Percentiles rank a stretch among this genome's conserved stretches.
phyloP scores from a whole-genome alignment of 1,284 basidiomycete genomes.

The Ganoderma multipileum region DNA sequence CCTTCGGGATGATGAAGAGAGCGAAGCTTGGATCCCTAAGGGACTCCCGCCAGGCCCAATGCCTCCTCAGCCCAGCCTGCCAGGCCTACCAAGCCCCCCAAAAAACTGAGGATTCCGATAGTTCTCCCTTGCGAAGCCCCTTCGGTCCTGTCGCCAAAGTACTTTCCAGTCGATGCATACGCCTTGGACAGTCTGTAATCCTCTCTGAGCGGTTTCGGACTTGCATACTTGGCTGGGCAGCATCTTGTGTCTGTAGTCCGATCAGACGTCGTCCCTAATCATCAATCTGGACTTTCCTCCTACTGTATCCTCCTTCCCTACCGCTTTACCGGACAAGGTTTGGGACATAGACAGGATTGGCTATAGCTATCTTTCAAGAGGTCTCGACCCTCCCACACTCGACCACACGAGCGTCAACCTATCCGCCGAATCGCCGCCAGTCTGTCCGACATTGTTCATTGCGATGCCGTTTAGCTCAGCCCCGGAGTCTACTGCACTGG shows the following conservation, averaged over 20 bases:
- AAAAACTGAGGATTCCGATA: not conserved
- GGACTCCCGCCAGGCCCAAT: not conserved
- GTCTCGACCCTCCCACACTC: slow-evolving; percentile 7
- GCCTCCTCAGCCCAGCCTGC: not conserved
- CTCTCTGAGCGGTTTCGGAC: not conserved
- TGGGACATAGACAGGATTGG: too few species aligned
- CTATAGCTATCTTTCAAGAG: not conserved
- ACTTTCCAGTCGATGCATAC: not conserved
- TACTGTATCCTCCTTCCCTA: not conserved
- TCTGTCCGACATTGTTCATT: not conserved
- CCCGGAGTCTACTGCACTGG: not conserved
- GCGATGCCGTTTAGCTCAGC: not conserved
- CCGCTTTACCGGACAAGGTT: not conserved
- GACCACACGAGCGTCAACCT: slow-evolving; percentile 1
- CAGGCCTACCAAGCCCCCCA: not conserved
- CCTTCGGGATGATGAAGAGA: not conserved
- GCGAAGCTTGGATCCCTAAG: slow-evolving; percentile 2
- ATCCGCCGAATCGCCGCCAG: not conserved
- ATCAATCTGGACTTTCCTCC: not conserved
- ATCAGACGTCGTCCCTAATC: not conserved
- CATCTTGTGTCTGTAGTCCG: not conserved
- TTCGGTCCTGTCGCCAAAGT: not conserved
- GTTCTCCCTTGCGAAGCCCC: not conserved
- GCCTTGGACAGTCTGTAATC: not conserved
- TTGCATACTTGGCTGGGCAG: not conserved